Evolutionary conservation across 1,284 basidiomycete genomes (phyloP), one percentile per base, ranked within the genome.

Genomic region (Rhodotorula sp.): DNA sequence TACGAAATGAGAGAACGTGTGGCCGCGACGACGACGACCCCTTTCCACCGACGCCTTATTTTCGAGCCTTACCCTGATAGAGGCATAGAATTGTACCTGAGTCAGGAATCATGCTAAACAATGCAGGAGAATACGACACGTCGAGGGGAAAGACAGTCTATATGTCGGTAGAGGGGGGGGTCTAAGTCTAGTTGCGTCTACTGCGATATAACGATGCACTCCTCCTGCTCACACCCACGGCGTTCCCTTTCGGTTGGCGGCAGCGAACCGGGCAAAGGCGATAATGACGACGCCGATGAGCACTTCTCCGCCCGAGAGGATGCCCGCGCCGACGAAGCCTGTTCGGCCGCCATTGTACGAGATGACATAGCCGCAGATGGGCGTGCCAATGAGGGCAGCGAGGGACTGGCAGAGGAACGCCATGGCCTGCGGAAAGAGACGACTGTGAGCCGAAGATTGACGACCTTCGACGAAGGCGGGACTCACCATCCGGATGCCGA

Each of bases 281-380:
- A 76, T 62, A 0, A 69, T 46, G 18, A 30, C 69, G 24, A 69
- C 56, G 0, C 79, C 79, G 11, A 61, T 34, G 3, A 77, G 31
- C n/a, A 78, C 71, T 22, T 63, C 63, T 0, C 70, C 67, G 16
- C 79, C 79, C 1, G 68, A 63, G 69, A 73, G 78, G 47, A 75
- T 65, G 37, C 74, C 77, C 0, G 78, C 76, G 10, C 64, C 62
- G 10, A 72, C 71, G 62, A 71, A 76, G 31, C 64, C 68, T 67
- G 71, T 4, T 72, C 77, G 56, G 30, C 62, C 62, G 71, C 76
- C 22, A 34, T 52, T 28, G 10, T 46, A 18, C 18, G 76, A 71
- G 16, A 80, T 70, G 34, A 80, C 68, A 10, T 78, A 79, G 20
- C 80, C 80, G 7, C 75, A 74, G 66, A 80, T 80, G 1, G 64